A percentile compares a stretch with the other conserved stretches of the same genome.
These are phyloP conservation scores for Paraphaeosphaeria sporulosa DNA, from an alignment of 2,329 filamentous ascomycete species.

Conservation along the genomic window DNA sequence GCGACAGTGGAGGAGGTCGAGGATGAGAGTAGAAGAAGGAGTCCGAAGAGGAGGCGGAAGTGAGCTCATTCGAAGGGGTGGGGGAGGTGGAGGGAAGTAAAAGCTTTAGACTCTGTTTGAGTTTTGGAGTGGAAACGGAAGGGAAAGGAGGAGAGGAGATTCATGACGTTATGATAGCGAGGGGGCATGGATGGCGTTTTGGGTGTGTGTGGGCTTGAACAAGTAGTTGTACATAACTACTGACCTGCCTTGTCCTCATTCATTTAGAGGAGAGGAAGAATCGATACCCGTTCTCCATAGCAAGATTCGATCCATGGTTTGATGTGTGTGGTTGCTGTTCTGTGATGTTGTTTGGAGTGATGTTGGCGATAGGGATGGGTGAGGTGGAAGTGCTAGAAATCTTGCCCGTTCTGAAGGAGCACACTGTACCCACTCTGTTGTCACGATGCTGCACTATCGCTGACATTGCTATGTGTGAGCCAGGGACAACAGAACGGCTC, in stretches of 20 bases:
- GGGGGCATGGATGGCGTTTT: not conserved
- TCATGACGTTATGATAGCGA: constrained; percentile 12
- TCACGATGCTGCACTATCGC: too few species aligned
- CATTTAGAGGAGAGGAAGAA: not conserved
- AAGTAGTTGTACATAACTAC: too few species aligned
- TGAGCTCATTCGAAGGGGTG: constrained; percentile 12
- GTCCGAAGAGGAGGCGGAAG: constrained; percentile 42
- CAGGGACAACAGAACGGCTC: too few species aligned
- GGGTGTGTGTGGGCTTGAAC: not conserved
- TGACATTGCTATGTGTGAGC: too few species aligned
- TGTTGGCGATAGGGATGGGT: not conserved
- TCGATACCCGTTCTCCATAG: not conserved
- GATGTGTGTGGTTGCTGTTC: not conserved
- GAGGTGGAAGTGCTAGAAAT: too few species aligned
- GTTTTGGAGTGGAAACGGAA: not conserved
- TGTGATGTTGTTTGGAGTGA: not conserved
- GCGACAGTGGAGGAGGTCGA: constrained; percentile 47
- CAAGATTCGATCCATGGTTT: not conserved
- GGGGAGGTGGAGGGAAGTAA: not conserved
- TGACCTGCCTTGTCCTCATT: too few species aligned
- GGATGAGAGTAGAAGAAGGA: constrained; percentile 37
- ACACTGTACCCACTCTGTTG: too few species aligned
- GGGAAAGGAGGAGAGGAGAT: not conserved
- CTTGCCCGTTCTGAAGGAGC: too few species aligned
- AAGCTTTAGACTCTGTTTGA: not conserved